Conservation (phyloP, 768 basidiomycete genomes). For the Suillus cothurnatus region DNA sequence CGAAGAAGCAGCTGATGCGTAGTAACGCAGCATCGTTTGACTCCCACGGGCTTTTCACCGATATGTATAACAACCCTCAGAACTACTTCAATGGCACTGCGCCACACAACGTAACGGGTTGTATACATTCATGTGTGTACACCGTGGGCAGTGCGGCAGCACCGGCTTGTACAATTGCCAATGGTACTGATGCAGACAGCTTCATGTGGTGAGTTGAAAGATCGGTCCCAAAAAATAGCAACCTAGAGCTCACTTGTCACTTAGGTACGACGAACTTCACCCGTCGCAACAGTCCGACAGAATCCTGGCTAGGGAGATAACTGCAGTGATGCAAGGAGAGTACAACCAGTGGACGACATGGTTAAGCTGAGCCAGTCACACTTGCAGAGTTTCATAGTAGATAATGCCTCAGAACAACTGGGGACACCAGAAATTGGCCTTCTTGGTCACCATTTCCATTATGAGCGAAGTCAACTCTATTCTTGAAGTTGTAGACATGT, state of each 20-base stretch:
- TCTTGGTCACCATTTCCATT: background rate
- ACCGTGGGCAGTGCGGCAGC: conserved; percentile 24
- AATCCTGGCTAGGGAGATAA: conserved; percentile 53
- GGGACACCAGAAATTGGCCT: background rate
- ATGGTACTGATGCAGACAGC: conserved; percentile 50
- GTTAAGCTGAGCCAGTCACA: conserved; percentile 39
- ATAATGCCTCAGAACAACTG: background rate
- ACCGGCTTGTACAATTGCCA: conserved; percentile 36
- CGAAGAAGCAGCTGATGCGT: background rate
- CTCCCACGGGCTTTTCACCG: conserved; percentile 59
- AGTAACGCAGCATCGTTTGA: conserved; percentile 53
- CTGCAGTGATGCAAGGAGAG: conserved; percentile 46
- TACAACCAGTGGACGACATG: conserved; percentile 50
- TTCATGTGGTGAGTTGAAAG: conserved; percentile 53
- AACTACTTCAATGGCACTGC: conserved; percentile 65
- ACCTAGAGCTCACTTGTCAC: background rate
- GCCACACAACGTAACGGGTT: conserved; percentile 59
- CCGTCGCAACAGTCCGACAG: conserved; percentile 61
- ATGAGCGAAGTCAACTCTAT: background rate
- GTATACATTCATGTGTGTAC: conserved; percentile 51
- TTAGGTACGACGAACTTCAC: conserved; percentile 53
- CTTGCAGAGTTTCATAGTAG: background rate
- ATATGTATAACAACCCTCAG: conserved; percentile 54
- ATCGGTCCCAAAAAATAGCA: background rate
- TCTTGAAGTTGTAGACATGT: background rate